phyloP scores from a whole-genome alignment of 768 basidiomycete genomes.

The Russula griseocarnosa region DNA sequence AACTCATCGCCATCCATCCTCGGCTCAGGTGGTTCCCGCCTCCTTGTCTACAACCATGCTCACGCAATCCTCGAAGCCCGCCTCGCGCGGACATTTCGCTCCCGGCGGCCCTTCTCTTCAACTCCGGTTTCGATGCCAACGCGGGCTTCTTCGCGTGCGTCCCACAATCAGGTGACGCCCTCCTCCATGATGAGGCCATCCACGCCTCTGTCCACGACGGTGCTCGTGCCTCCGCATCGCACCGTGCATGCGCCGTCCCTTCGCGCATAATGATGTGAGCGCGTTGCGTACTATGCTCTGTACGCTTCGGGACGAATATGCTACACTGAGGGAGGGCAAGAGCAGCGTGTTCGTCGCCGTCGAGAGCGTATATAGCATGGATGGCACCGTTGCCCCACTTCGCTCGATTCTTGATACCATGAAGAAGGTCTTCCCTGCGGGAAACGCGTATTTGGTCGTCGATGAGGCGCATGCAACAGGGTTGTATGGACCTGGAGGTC shows the following conservation, averaged over 20 bases:
- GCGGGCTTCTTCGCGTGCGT: conserved; percentile 79
- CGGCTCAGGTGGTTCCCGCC: conserved; percentile 83
- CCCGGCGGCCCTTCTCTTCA: conserved; percentile 77
- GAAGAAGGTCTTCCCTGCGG: conserved; percentile 49
- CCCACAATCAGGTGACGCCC: conserved; percentile 70
- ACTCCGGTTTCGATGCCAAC: conserved; percentile 93
- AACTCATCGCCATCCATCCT: conserved; percentile 52
- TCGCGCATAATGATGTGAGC: conserved; percentile 66
- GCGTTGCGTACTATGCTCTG: conserved; percentile 50
- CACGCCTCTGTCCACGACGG: conserved; percentile 94
- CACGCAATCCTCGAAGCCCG: conserved; percentile 72
- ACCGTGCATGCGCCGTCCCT: conserved; percentile 41
- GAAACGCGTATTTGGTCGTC: conserved; percentile 71
- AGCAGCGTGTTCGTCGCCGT: conserved; percentile 72
- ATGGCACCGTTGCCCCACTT: conserved; percentile 74
- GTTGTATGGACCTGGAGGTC: conserved; percentile 72
- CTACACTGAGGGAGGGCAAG: conserved; percentile 61
- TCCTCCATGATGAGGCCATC: conserved; percentile 83
- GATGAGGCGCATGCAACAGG: conserved; percentile 89
- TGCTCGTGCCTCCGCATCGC: conserved; percentile 44
- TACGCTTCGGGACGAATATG: conserved; percentile 48
- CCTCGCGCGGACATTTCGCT: conserved; percentile 53
- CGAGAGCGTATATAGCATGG: conserved; percentile 94
- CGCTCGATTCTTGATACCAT: conserved; percentile 35
- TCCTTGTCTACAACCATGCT: conserved; percentile 71